Evolutionary conservation across 164 flowering plant genomes (phyloP), one percentile per base, ranked within the genome.

Genomic region (Kingdonia uniflora): DNA sequence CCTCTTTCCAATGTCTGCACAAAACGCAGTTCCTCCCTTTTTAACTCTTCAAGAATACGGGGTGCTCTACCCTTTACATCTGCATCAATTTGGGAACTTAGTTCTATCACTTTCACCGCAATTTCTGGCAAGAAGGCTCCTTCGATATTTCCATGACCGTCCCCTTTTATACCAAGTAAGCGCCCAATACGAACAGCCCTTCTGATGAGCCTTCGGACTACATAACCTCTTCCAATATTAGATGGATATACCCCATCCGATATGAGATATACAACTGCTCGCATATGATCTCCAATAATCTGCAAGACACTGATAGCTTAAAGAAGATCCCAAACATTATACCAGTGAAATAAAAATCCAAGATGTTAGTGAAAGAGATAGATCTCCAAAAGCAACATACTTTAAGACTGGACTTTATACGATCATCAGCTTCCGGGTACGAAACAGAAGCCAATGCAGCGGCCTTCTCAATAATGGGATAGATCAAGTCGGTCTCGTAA

Each of bases 241-340:
- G 98, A 91, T 35, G 98, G 98, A 49, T 74, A 33, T 56, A 91
- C 92, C 16, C 98, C 96, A 77, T 91, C 98, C 29, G 98, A 81
- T 66, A 91, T 68, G 60, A 91, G 96, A 79, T 69, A 87, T 44
- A 91, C 92, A 64, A 83, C 64, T 42, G 98, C 96, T 49, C 92
- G 95, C 79, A 85, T 58, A 69, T 91, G 98, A 57, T 87, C 98
- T 57, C 92, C 98, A 48, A 85, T 75, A 57, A 90, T 70, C 97
- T 90, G 74, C 35, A 58, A 64, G 67, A 53, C 14, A 42, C 11
- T 5, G 6, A 13, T 6, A 23, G 26, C 29, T 26, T 51, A 23
- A 24, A 41, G 15, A 16, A 15, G 20, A 21, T 40, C n/a, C 11
- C 12, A 49, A 17, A 38, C 37, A 41, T 40, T 20, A 7, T 11